Evolutionary conservation across 495 filamentous ascomycete species (phyloP), one percentile per base, ranked within the genome.

Genomic region (Podospora anserina): DNA sequence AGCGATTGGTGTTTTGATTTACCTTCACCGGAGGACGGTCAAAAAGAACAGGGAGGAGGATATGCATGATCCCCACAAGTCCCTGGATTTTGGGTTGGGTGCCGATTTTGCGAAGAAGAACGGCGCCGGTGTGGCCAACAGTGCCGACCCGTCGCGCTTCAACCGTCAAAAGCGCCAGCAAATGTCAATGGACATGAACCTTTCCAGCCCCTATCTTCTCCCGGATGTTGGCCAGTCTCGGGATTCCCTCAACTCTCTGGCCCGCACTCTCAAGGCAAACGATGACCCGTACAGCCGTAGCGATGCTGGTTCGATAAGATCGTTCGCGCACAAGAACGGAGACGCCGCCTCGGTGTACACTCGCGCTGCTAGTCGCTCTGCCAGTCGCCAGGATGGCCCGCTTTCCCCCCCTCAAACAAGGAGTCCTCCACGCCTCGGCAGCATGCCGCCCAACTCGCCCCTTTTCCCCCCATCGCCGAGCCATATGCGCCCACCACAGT

Each of bases 51-150:
- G 84, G 68, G 81, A 81, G 55, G 95, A 99, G 81, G 95, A 99
- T 77, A 83, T 84, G 34, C 87, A 91, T 68, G 94, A 97, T 76
- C 91, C 92, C 71, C 91, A 96, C 77, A 96, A 90, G 74, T 97
- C 92, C 2, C 86, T 98, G 75, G 95, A 99, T 77, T 99, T 98
- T 76, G 95, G 95, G 32, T 79, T 97, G 77, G 91, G 86, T 1
- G 32, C 32, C 28, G 34, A 44, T 63, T 32, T 30, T 61, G 39
- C 39, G 39, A 49, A 49, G 39, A 49, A 49, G 39, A 18, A 49
- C 2, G 59, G 59, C 13, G 83, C 82, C 30, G 19, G 49, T 70
- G 77, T 68, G 27, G 79, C 80, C 58, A 80, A 84, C 67, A 86
- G 86, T 70, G 83, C 87, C 60, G 63, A 63, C 5, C 67, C 74